A percentile compares a stretch with the other conserved stretches of the same genome.
Conservation (phyloP, 306 rosid genomes). For the Fragaria ananassa region DNA sequence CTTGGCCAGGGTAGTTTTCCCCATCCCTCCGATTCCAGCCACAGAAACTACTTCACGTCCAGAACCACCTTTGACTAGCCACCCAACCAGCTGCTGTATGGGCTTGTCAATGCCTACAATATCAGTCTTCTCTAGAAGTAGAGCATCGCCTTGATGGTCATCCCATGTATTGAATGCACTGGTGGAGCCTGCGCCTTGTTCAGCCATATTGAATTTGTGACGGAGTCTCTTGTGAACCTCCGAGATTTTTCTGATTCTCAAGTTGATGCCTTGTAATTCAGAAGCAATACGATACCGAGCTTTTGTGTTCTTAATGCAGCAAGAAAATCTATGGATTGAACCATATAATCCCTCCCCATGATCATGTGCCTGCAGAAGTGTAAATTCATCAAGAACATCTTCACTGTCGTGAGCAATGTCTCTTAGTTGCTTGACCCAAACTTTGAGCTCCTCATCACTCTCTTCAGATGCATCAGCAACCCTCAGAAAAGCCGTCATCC, state of each 20-base stretch:
- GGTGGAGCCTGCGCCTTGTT: constrained; percentile 30
- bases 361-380: constrained; percentile 18
- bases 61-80: constrained; percentile 30
- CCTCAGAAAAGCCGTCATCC: constrained; percentile 24
- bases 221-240: constrained; percentile 14
- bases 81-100: constrained; percentile 27
- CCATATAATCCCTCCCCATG: constrained; percentile 13
- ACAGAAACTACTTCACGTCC: constrained; percentile 42
- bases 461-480: constrained; percentile 32
- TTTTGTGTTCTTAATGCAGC: constrained; percentile 20
- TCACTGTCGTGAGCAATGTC: constrained; percentile 33
- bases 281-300: constrained; percentile 16
- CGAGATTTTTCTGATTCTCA: constrained; percentile 15
- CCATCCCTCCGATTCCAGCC: constrained; percentile 56
- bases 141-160: constrained; percentile 44
- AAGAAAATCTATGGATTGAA: constrained; percentile 5
- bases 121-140: constrained; percentile 47
- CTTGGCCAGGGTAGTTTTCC: constrained; percentile 55
- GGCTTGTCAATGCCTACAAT: constrained; percentile 46
- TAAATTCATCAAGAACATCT: constrained; percentile 34
- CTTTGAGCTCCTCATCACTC: constrained; percentile 26
- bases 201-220: constrained; percentile 1
- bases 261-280: constrained; percentile 20
- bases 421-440: constrained; percentile 31
- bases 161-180: constrained; percentile 28